Evolutionary conservation across 441 rosid genomes (phyloP).

Genomic region (Syzygium syzygioides): DNA sequence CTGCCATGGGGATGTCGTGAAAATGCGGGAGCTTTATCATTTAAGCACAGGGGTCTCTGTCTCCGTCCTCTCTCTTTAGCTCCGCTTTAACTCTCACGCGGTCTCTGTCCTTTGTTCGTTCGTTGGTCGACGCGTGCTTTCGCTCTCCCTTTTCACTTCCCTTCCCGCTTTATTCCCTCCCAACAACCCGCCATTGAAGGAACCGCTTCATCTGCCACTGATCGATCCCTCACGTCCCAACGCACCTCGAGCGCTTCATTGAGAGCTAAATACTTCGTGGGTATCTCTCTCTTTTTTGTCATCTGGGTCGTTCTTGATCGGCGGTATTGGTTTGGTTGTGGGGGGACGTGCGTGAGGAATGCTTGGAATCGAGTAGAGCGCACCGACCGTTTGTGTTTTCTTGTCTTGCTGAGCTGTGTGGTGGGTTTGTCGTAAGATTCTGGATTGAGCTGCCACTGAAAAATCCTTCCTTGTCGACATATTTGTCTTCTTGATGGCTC

Average conservation of each 20-base stretch:
- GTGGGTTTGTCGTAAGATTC: background rate
- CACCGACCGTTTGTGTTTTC: background rate
- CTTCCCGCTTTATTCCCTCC: background rate
- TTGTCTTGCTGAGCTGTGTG: background rate
- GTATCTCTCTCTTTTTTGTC: background rate
- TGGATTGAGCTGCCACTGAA: background rate
- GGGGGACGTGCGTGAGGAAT: background rate
- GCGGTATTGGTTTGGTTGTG: background rate
- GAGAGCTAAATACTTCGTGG: background rate
- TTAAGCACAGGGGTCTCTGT: background rate
- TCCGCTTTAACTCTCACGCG: background rate
- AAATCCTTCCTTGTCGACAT: background rate
- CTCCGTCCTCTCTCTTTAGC: background rate
- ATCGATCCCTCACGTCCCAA: background rate
- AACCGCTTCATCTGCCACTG: background rate
- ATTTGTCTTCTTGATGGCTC: background rate
- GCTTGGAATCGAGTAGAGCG: background rate
- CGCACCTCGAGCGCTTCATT: background rate
- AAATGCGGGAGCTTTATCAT: background rate
- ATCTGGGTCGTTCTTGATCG: background rate
- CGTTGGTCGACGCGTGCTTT: background rate
- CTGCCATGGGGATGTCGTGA: background rate
- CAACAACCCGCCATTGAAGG: background rate
- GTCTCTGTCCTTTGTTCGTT: background rate
- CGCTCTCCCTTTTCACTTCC: background rate